phyloP scores from a whole-genome alignment of 2,329 filamentous ascomycete species.

The Mycosphaerelloides madeirae region DNA sequence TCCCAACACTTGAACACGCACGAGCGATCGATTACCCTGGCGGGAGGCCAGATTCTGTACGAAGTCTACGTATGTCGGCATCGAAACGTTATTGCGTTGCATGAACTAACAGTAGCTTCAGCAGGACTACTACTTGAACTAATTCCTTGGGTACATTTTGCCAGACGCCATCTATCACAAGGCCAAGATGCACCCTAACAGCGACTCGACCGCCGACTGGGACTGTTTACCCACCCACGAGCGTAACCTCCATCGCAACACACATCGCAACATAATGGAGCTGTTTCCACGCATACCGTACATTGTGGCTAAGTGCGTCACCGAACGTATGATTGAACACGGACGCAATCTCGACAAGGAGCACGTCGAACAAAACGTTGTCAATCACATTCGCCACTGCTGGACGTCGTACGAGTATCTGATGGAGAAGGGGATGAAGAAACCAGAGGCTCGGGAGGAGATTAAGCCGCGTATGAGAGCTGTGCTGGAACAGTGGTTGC shows the following conservation, averaged over 20 bases:
- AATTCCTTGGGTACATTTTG: slow-evolving; percentile 11
- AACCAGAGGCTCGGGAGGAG: slow-evolving; percentile 1
- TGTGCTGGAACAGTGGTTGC: slow-evolving; percentile 10
- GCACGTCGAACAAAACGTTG: slow-evolving; percentile 10
- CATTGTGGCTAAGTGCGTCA: slow-evolving; percentile 8
- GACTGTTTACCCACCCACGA: background rate
- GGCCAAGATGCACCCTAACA: slow-evolving; percentile 2
- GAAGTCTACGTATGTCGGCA: slow-evolving; percentile 10
- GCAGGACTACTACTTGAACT: slow-evolving; percentile 5
- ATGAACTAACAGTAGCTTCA: no score
- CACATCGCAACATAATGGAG: slow-evolving; percentile 9
- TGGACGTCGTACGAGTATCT: slow-evolving; percentile 13
- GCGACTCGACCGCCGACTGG: slow-evolving; percentile 1
- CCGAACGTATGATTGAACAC: slow-evolving; percentile 5
- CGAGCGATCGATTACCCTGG: slow-evolving; percentile 8
- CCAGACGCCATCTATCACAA: slow-evolving; percentile 6
- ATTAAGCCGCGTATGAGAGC: slow-evolving; percentile 11
- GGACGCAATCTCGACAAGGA: background rate
- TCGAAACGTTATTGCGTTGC: no score
- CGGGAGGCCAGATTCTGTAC: slow-evolving; percentile 14
- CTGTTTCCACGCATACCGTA: slow-evolving; percentile 9
- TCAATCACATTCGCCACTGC: slow-evolving; percentile 10
- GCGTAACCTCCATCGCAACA: slow-evolving; percentile 1
- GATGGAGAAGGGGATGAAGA: slow-evolving; percentile 3
- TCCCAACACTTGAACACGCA: slow-evolving; percentile 9